Percentiles rank a stretch among this genome's conserved stretches.
These are phyloP conservation scores for Gigaspora rosea DNA, from an alignment of 192 early-diverging fungal species.

Conservation along the genomic window DNA sequence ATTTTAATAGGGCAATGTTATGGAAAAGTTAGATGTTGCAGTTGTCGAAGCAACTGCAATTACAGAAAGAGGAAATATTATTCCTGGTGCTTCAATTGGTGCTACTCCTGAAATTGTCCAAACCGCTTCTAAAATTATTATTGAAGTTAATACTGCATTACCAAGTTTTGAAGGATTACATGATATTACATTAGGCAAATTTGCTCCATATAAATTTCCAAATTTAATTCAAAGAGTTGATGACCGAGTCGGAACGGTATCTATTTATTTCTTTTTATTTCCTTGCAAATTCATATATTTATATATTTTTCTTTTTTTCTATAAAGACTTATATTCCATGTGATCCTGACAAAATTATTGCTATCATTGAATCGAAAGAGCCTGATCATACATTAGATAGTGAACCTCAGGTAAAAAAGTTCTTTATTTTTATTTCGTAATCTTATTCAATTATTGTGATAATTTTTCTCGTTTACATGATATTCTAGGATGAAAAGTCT, in stretches of 20 bases:
- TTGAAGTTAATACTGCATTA: slow-evolving; percentile 48
- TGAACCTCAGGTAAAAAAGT: neutral
- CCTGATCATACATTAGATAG: slow-evolving; percentile 37
- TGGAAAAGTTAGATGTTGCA: slow-evolving; percentile 42
- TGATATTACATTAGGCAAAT: slow-evolving; percentile 36
- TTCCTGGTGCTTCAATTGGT: slow-evolving; percentile 47
- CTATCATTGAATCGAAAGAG: slow-evolving; percentile 40
- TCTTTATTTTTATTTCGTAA: too few relatives aligned
- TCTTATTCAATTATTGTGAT: too few relatives aligned
- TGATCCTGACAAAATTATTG: slow-evolving; percentile 43
- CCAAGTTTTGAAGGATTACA: slow-evolving; percentile 49
- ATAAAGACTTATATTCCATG: slow-evolving; percentile 39
- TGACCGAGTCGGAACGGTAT: slow-evolving; percentile 41
- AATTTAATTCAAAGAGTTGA: slow-evolving; percentile 44
- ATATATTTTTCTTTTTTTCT: neutral
- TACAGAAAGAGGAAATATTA: slow-evolving; percentile 45
- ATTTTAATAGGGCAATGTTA: neutral
- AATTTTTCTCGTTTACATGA: too few relatives aligned
- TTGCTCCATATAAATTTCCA: slow-evolving; percentile 45
- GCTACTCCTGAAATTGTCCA: slow-evolving; percentile 46
- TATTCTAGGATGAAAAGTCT: slow-evolving; percentile 30
- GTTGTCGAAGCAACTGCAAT: slow-evolving; percentile 48
- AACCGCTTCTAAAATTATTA: slow-evolving; percentile 44
- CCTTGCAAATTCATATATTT: neutral
- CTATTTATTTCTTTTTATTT: neutral